Base-by-base conservation (phyloP, 345 rosid species). In the Noccaea bulbosa region DNA sequence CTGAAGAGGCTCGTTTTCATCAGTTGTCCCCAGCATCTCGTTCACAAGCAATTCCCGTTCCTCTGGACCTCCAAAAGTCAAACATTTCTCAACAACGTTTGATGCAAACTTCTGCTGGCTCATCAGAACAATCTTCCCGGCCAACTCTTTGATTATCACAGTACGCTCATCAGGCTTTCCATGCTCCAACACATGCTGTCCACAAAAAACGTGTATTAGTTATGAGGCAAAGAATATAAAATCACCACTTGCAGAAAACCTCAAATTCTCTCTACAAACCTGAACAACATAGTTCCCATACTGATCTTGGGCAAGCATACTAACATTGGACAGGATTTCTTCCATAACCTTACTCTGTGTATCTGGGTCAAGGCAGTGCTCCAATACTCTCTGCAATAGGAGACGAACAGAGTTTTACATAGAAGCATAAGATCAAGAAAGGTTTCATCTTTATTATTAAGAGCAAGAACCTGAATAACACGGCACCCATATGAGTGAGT, bases 61-160 rank as follows among this genome's bases (percentile, higher is more conserved):
- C 45, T 67, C 66, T 44, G 87, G 85, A 64, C 86, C 81, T 69
- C 98, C 96, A 78, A 88, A 93, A 51, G 87, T 80, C 59, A 93
- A 66, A 71, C 98, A 93, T 77, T 93, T 93, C 78, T 93, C 98
- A 46, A 93, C 81, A 62, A 93, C 98, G 62, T 93, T 93, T 6
- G 98, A 93, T n/a, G 98, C 98, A 79, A 93, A 93, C 81, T 93
- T 93, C 73, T 93, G 98, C 79, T 93, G 98, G 70, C 98, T 93
- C 98, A 93, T 93, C 65, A 83, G 88, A 73, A 93, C 94, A 32
- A 93, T 89, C 80, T 87, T 89, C 67, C 97, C 98, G 7, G 91
- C 82, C 59, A 93, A 64, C 62, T 87, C 87, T 75, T 73, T 84
- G 40, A 93, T 86, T 72, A 93, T 87, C 37, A 82, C 77, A 14